Percentiles rank a stretch among this genome's conserved stretches.
Evolutionary conservation across 129 eudicot genomes (phyloP).

Genomic region (Pittosporum tobira): DNA sequence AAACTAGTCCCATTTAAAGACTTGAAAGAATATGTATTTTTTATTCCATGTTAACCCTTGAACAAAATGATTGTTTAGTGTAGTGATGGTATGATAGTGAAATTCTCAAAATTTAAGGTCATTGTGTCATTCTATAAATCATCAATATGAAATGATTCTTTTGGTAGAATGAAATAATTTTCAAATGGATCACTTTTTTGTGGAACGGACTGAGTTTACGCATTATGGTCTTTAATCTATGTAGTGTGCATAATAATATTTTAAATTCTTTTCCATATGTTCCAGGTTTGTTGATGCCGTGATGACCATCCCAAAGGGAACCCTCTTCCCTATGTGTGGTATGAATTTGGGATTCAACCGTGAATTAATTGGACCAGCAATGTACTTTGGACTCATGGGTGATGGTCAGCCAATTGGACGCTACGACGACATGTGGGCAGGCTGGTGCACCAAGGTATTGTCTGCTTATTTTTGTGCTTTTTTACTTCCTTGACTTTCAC

Average conservation of each 20-base stretch:
- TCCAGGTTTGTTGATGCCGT: conserved; percentile 63
- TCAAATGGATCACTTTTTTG: no score
- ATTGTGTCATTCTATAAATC: no score
- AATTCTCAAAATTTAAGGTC: no score
- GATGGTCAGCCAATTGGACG: conserved; percentile 74
- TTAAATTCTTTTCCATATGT: not conserved
- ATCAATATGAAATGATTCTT: no score
- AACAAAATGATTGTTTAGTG: no score
- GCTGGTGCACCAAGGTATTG: conserved; percentile 69
- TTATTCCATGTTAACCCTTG: no score
- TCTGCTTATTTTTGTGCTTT: not conserved
- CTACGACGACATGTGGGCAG: conserved; percentile 78
- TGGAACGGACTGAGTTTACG: no score
- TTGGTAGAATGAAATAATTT: no score
- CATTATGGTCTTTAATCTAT: not conserved
- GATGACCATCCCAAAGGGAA: conserved; percentile 67
- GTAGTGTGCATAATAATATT: not conserved
- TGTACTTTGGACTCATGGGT: conserved; percentile 84
- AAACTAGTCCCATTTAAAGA: no score
- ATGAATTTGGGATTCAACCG: conserved; percentile 70
- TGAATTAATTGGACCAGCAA: conserved; percentile 69
- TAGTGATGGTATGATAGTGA: no score
- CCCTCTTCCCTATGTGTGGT: conserved; percentile 79
- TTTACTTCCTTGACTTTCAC: no score
- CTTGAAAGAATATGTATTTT: no score